phyloP scores from a whole-genome alignment of 2,329 filamentous ascomycete species.

The Anthostomella pinea region DNA sequence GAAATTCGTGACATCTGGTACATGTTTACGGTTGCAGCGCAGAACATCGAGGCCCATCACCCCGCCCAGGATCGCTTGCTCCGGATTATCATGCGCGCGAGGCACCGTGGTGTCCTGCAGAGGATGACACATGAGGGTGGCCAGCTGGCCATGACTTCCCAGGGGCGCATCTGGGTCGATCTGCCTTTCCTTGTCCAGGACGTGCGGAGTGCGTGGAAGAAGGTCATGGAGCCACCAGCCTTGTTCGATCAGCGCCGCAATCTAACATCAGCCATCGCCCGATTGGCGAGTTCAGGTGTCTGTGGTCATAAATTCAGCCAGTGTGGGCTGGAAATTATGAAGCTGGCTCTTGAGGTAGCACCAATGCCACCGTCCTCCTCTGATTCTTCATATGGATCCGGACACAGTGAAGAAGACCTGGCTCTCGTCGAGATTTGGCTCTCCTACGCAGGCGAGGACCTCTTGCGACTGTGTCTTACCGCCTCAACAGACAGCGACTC shows the following conservation, averaged over 20 bases:
- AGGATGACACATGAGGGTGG: no score
- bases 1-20: conserved; percentile 7
- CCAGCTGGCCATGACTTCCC: conserved; percentile 1
- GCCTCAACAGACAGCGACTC: not conserved
- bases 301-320: conserved; percentile 2
- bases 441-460: conserved; percentile 6
- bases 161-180: conserved; percentile 7
- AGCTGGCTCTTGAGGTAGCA: conserved; percentile 3
- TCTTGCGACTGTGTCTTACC: not conserved
- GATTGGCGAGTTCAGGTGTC: conserved; percentile 3
- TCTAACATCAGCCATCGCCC: conserved; percentile 6
- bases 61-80: conserved; percentile 6
- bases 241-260: conserved; percentile 1
- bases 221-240: not conserved
- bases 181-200: conserved; percentile 5
- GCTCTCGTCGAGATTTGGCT: conserved; percentile 6
- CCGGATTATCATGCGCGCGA: conserved; percentile 4
- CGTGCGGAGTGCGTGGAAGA: conserved; percentile 5
- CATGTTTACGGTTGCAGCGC: conserved; percentile 1
- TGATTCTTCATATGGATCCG: no score
- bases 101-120: no score
- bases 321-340: conserved; percentile 7
- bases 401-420: no score
- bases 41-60: conserved; percentile 6
- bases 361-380: no score